Conservation (phyloP, 768 basidiomycete species). For the Neoboletus subvelutipes region DNA sequence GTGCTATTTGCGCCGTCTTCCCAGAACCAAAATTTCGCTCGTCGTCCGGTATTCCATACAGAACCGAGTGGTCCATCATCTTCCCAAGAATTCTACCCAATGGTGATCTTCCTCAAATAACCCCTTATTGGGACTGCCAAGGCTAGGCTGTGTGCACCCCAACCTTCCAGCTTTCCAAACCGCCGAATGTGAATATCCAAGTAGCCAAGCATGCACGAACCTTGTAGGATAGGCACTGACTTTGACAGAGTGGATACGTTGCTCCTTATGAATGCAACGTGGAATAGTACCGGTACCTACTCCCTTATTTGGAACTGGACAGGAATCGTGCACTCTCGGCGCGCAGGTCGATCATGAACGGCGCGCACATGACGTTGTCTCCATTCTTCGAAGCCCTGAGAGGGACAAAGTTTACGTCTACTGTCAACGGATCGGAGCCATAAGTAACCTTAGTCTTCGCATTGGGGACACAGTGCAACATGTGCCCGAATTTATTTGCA, state of each 20-base stretch:
- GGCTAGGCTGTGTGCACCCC: neutral
- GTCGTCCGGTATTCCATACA: slow-evolving; percentile 1
- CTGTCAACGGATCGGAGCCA: slow-evolving; percentile 2
- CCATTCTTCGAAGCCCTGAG: slow-evolving; percentile 18
- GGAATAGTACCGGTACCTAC: neutral
- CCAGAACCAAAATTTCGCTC: slow-evolving; percentile 2
- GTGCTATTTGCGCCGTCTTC: neutral
- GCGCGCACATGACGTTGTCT: slow-evolving; percentile 8
- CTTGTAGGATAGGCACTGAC: neutral
- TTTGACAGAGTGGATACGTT: neutral
- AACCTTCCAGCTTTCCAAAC: neutral
- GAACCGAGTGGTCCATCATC: slow-evolving; percentile 1
- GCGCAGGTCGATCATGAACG: slow-evolving; percentile 26
- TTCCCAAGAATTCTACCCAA: neutral
- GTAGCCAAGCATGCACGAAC: neutral
- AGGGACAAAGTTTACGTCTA: neutral
- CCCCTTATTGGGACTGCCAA: neutral
- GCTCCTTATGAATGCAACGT: neutral
- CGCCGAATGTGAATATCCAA: neutral
- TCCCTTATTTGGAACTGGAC: neutral
- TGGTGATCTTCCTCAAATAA: slow-evolving; percentile 1
- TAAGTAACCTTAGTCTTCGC: neutral
- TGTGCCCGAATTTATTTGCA: neutral
- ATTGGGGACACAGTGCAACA: neutral
- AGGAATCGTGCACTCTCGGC: neutral